phyloP scores from a whole-genome alignment of 306 rosid species.

The Quillaja saponaria region DNA sequence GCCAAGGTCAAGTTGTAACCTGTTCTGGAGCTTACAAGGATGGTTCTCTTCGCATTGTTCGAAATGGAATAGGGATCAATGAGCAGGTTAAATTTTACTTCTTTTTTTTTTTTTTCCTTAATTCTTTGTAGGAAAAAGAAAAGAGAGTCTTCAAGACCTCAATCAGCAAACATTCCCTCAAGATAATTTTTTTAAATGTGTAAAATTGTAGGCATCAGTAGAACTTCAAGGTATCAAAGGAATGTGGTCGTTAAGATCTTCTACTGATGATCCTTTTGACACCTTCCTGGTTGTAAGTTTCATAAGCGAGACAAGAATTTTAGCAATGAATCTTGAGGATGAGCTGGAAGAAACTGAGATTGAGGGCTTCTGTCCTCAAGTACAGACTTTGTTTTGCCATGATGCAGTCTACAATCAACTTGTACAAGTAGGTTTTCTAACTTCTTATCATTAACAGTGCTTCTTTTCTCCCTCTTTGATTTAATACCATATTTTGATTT shows the following conservation, averaged over 20 bases:
- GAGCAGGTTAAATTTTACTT: slow-evolving; percentile 67
- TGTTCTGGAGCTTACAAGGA: slow-evolving; percentile 99
- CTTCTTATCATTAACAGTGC: too few relatives aligned
- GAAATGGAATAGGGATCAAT: slow-evolving; percentile 92
- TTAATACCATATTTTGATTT: neutral
- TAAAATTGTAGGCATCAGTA: slow-evolving; percentile 96
- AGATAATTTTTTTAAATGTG: too few relatives aligned
- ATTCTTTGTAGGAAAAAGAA: too few relatives aligned
- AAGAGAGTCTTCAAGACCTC: too few relatives aligned
- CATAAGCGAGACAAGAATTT: slow-evolving; percentile 91
- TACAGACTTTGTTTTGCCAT: slow-evolving; percentile 92
- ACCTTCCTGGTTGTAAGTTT: slow-evolving; percentile 93
- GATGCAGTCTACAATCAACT: slow-evolving; percentile 92
- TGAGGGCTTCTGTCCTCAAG: slow-evolving; percentile 90
- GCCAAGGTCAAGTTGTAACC: slow-evolving; percentile 99
- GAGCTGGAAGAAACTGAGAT: slow-evolving; percentile 97
- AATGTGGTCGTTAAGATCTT: slow-evolving; percentile 96
- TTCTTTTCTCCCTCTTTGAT: slow-evolving; percentile 13
- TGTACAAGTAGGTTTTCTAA: slow-evolving; percentile 69
- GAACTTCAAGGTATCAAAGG: slow-evolving; percentile 99
- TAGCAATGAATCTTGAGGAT: slow-evolving; percentile 95
- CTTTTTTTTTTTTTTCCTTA: neutral
- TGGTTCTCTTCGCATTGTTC: slow-evolving; percentile 95
- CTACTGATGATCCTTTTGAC: slow-evolving; percentile 92
- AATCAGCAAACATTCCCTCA: too few relatives aligned